Evolutionary conservation across 1,139 yeast species (phyloP).

Genomic region (Pichia sp.): DNA sequence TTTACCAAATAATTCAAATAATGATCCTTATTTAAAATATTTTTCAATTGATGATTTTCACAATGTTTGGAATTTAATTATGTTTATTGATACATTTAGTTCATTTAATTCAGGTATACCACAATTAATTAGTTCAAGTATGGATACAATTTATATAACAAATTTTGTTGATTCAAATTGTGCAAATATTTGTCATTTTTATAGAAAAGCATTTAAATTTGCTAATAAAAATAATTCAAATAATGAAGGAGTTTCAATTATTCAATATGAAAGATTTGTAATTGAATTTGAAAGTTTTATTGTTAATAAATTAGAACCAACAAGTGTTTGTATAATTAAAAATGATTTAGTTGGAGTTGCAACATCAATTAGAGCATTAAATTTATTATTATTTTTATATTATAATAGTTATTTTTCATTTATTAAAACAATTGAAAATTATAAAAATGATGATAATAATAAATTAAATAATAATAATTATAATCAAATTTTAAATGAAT

Average conservation of each 20-base stretch:
- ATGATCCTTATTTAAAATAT: conserved; percentile 6
- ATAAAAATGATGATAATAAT: neutral
- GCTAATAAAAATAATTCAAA: conserved; percentile 4
- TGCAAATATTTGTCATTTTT: conserved; percentile 13
- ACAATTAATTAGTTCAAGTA: conserved; percentile 12
- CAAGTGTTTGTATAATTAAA: conserved; percentile 9
- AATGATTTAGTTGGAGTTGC: conserved; percentile 14
- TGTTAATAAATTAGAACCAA: conserved; percentile 9
- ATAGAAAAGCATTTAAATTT: conserved; percentile 16
- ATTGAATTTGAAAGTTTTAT: conserved; percentile 17
- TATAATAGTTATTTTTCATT: conserved; percentile 12
- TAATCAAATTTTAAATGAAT: neutral
- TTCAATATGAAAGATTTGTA: conserved; percentile 19
- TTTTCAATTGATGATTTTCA: conserved; percentile 18
- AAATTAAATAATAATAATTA: neutral
- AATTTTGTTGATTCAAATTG: conserved; percentile 6
- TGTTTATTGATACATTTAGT: conserved; percentile 21
- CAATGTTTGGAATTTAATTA: conserved; percentile 17
- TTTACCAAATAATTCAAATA: neutral
- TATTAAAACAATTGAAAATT: conserved; percentile 8
- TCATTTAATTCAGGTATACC: conserved; percentile 23
- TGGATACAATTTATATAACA: conserved; percentile 8
- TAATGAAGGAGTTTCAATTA: conserved; percentile 5
- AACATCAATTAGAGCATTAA: conserved; percentile 10
- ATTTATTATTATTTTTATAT: conserved; percentile 12